A percentile compares a stretch with the other conserved stretches of the same genome.
phyloP scores from a whole-genome alignment of 1,284 basidiomycete species.

The Apiotrichum akiyoshidainum region DNA sequence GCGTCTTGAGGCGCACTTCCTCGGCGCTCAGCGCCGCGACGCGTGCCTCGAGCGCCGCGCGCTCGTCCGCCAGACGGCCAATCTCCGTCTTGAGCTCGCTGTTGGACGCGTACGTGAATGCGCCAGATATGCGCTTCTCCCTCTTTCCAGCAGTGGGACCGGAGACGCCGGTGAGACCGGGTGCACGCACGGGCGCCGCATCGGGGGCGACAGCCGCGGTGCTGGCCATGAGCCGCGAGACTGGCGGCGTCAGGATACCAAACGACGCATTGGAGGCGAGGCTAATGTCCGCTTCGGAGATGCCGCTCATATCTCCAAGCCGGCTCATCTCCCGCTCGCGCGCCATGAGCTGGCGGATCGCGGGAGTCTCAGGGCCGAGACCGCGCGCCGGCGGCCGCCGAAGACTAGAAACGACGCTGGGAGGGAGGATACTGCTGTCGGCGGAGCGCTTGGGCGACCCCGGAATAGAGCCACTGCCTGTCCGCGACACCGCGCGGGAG shows the following conservation, averaged over 20 bases:
- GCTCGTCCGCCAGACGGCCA: conserved; percentile 8
- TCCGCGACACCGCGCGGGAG: neutral
- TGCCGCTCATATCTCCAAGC: conserved; percentile 4
- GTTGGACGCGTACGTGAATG: neutral
- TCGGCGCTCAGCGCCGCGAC: conserved; percentile 8
- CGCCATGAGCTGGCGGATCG: conserved; percentile 10
- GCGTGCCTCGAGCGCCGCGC: conserved; percentile 9
- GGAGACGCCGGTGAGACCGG: too few species aligned
- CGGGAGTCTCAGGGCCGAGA: conserved; percentile 13
- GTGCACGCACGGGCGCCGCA: too few species aligned
- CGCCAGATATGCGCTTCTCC: neutral
- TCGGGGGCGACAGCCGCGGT: neutral
- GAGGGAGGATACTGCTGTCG: neutral
- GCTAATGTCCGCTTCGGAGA: conserved; percentile 12
- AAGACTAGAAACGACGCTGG: neutral
- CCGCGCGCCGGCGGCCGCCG: neutral
- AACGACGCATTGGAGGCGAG: conserved; percentile 15
- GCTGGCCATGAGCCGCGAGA: neutral
- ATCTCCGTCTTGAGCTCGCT: conserved; percentile 8
- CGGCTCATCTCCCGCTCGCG: conserved; percentile 6
- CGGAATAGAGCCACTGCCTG: neutral
- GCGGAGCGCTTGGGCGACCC: neutral
- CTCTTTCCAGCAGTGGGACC: too few species aligned
- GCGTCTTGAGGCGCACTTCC: conserved; percentile 7
- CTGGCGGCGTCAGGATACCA: conserved; percentile 12